Evolutionary conservation across 192 early-diverging fungal genomes (phyloP).

Genomic region (Podila horticola): DNA sequence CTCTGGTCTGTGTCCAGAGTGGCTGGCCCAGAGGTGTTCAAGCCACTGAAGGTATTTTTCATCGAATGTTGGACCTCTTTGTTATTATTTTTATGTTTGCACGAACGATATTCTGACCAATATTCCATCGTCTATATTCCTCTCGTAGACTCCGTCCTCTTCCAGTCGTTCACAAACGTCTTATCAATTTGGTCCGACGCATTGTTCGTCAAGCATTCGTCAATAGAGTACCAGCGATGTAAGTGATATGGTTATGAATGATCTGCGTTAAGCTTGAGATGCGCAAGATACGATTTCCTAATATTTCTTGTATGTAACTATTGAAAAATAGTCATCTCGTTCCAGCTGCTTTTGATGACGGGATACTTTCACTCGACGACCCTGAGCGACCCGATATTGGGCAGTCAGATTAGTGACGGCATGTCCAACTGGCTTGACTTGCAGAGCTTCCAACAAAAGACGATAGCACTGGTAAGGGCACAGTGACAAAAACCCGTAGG

Average conservation of each 20-base stretch:
- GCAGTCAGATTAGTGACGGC: conserved; percentile 9
- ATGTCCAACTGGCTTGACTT: conserved; percentile 38
- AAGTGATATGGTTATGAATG: background rate
- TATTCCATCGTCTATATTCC: background rate
- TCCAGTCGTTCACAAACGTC: conserved; percentile 19
- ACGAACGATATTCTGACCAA: background rate
- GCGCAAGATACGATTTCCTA: background rate
- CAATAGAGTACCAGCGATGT: conserved; percentile 39
- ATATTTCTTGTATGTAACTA: background rate
- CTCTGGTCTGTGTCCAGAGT: conserved; percentile 38
- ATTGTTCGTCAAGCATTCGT: conserved; percentile 34
- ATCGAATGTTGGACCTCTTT: background rate
- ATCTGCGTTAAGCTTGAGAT: background rate
- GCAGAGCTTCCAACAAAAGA: conserved; percentile 23
- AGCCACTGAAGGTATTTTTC: conserved; percentile 16
- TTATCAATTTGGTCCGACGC: conserved; percentile 45
- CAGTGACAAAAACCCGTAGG: too few relatives aligned
- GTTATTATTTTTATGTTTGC: background rate
- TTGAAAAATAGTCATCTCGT: conserved; percentile 21
- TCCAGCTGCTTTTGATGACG: conserved; percentile 27
- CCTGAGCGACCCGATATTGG: conserved; percentile 13
- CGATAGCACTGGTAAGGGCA: conserved; percentile 18
- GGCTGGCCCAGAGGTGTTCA: conserved; percentile 33
- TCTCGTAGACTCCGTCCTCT: conserved; percentile 21
- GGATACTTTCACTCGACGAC: conserved; percentile 21